phyloP scores from a whole-genome alignment of 345 rosid genomes.

The Camelina neglecta region DNA sequence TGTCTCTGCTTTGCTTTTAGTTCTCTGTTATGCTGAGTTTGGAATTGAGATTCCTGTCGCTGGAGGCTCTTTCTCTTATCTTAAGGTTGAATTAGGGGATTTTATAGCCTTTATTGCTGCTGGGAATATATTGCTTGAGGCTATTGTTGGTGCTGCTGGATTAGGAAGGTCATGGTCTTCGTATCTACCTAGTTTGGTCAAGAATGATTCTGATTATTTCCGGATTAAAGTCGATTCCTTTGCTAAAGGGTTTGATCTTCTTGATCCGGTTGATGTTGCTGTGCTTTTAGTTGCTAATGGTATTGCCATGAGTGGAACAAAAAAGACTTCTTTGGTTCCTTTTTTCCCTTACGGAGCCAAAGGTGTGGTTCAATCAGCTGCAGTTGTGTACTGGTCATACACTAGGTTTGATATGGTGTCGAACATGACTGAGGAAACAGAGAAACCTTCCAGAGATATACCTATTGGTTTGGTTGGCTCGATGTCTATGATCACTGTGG shows the following conservation, averaged over 20 bases:
- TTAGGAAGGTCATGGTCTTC: slow-evolving; percentile 90
- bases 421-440: slow-evolving; percentile 93
- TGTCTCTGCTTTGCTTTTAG: slow-evolving; percentile 78
- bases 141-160: slow-evolving; percentile 86
- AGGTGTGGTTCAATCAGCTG: slow-evolving; percentile 78
- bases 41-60: slow-evolving; percentile 88
- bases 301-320: slow-evolving; percentile 80
- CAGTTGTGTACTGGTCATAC: slow-evolving; percentile 93
- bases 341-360: slow-evolving; percentile 69
- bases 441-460: slow-evolving; percentile 82
- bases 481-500: slow-evolving; percentile 64
- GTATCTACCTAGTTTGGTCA: slow-evolving; percentile 81
- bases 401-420: slow-evolving; percentile 97
- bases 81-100: slow-evolving; percentile 81
- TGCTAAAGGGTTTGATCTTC: slow-evolving; percentile 75
- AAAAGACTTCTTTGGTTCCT: slow-evolving; percentile 73
- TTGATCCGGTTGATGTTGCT: slow-evolving; percentile 75
- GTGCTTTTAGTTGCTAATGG: slow-evolving; percentile 71
- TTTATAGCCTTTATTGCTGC: slow-evolving; percentile 86
- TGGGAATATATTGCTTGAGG: slow-evolving; percentile 85
- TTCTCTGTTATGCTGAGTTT: slow-evolving; percentile 85
- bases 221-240: slow-evolving; percentile 59
- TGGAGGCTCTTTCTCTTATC: slow-evolving; percentile 87
- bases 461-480: slow-evolving; percentile 87
- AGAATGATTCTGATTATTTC: slow-evolving; percentile 59